Evolutionary conservation across 257 asterid genomes (phyloP), one percentile per base, ranked within the genome.

Genomic region (Gardenia jasminoides): DNA sequence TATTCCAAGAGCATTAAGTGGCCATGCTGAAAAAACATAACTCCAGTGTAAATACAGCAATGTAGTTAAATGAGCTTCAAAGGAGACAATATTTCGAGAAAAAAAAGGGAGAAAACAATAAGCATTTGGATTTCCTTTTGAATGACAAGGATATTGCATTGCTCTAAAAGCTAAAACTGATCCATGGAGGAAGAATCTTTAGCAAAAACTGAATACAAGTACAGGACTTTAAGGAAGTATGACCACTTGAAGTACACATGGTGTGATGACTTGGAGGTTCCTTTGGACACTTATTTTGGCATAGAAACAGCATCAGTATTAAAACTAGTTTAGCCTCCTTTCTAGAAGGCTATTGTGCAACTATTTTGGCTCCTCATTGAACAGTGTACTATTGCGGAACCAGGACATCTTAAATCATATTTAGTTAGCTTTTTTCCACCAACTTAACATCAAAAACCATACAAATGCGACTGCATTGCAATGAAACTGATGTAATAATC

Each of bases 1-100:
- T 84, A 93, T 83, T 59, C 96, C 97, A 43, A 92, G 82, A 71
- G 87, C 91, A 78, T 72, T 86, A 75, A 93, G 87, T 10, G 97
- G 95, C 93, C 89, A 92, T 1, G 79, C 97, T 93, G 92, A 77
- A 83, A 58, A 28, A 83, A 70, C 61, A 68, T 44, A 43, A 26
- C 3, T 28, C 58, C 9, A 28, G 26, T 26, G 31, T 26, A 33
- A 71, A 75, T 39, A 20, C 58, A 46, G 4, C 33, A 16, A 39
- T 62, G 72, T 61, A 43, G 19, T 26, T 50, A 28, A 22, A 19
- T 31, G 56, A 74, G 2, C 64, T 67, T 39, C 76, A 80, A 59
- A 43, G 52, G 22, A 74, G 36, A 10, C 67, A 56, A 4, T 56
- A 5, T 56, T 56, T 56, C 6, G 8, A 5, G 20, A 24, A 56